Evolutionary conservation across 345 rosid genomes (phyloP).

Genomic region (Kandelia obovata): DNA sequence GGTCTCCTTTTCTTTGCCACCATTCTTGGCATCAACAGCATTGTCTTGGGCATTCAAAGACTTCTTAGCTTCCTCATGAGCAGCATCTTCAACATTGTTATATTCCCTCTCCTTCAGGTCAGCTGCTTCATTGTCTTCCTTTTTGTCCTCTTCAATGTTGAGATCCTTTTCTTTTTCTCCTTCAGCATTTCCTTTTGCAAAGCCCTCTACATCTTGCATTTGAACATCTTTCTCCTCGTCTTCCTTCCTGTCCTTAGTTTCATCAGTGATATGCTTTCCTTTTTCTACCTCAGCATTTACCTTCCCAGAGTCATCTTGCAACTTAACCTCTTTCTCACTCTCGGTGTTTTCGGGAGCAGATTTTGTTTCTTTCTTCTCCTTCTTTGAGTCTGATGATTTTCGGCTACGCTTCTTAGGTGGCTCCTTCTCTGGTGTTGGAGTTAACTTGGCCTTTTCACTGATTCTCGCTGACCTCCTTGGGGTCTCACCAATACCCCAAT

Average conservation of each 20-base stretch:
- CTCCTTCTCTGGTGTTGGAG: slow-evolving; percentile 63
- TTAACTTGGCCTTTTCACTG: slow-evolving; percentile 66
- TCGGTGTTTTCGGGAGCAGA: slow-evolving; percentile 29
- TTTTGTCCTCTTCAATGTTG: slow-evolving; percentile 12
- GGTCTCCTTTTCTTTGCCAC: not conserved
- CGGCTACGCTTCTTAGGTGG: slow-evolving; percentile 63
- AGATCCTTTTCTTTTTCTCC: slow-evolving; percentile 21
- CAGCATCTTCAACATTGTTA: slow-evolving; percentile 22
- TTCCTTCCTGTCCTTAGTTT: slow-evolving; percentile 17
- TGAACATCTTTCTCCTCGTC: not conserved
- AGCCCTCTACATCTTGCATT: not conserved
- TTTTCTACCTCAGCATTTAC: slow-evolving; percentile 22
- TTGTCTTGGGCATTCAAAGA: not conserved
- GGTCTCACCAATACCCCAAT: slow-evolving; percentile 79
- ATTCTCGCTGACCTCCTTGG: slow-evolving; percentile 86
- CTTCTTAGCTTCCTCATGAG: slow-evolving; percentile 10
- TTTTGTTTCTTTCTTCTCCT: slow-evolving; percentile 39
- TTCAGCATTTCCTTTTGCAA: slow-evolving; percentile 26
- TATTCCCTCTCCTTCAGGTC: slow-evolving; percentile 14
- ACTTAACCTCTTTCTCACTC: slow-evolving; percentile 30
- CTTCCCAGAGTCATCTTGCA: slow-evolving; percentile 22
- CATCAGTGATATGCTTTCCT: slow-evolving; percentile 22
- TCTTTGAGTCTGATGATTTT: slow-evolving; percentile 47
- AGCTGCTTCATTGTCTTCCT: slow-evolving; percentile 16
- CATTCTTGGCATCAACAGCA: slow-evolving; percentile 21